Base-by-base conservation (phyloP, 106 monocot species). In the Hemerocallis citrina region DNA sequence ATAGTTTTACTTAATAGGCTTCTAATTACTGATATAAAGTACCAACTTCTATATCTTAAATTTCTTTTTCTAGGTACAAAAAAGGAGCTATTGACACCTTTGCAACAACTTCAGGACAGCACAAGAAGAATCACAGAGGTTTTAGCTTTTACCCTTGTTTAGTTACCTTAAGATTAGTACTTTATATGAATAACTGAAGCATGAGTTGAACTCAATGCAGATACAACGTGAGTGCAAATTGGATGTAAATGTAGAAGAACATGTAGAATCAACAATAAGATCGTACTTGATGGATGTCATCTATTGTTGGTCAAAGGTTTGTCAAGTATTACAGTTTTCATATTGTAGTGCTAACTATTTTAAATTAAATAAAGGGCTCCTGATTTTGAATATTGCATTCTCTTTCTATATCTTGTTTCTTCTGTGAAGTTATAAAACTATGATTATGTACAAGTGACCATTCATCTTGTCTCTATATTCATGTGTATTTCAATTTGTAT, bases 271-370 rank as follows among this genome's bases (percentile, higher is more conserved):
- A 72, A 85, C 84, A 65, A 83, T 74, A 23, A 79, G 81, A 52
- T 91, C 96, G 41, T 91, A 77, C 64, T 57, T 96, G 59, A 96
- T 96, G 96, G 96, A 96, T 88, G 96, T 96, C 12, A 96, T 96
- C 34, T 96, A 91, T 67, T 91, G 84, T 58, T 96, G 96, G 96
- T 96, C 96, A 54, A 96, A 79, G 96, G 96, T 96, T n/a, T n/a
- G n/a, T n/a, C 29, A 61, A n/a, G n/a, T n/a, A n/a, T n/a, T n/a
- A n/a, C n/a, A n/a, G n/a, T n/a, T n/a, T n/a, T n/a, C n/a, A n/a
- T n/a, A n/a, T n/a, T n/a, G n/a, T 57, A 19, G 3, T 35, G 20
- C 36, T 34, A 3, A 19, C 19, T 34, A n/a, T n/a, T n/a, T n/a
- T n/a, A n/a, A 11, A 34, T 21, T 36, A 57, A 36, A 57, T 57